Conservation (phyloP, 192 early-diverging fungal genomes). For the Coemansia sp. region DNA sequence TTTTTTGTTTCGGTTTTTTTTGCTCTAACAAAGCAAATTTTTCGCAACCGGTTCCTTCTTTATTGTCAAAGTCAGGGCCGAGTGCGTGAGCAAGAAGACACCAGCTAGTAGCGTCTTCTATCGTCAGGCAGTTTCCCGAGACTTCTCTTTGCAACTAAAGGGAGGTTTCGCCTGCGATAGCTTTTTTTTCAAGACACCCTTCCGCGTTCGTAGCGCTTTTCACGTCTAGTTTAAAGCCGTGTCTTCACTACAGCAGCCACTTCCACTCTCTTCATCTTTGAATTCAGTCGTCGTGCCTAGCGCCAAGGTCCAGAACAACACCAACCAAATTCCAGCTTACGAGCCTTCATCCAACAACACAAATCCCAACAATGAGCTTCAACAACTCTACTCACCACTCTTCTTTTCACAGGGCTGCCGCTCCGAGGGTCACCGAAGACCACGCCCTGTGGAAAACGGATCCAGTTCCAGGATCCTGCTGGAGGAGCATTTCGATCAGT, state of each 20-base stretch:
- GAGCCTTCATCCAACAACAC: not conserved
- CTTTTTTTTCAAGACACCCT: not conserved
- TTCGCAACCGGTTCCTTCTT: not conserved
- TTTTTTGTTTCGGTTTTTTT: not conserved
- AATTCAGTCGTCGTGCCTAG: constrained; percentile 21
- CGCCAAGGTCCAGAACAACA: constrained; percentile 12
- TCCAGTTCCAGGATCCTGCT: not conserved
- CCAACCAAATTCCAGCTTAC: constrained; percentile 8
- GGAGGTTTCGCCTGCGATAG: constrained; percentile 6
- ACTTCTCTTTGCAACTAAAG: constrained; percentile 4
- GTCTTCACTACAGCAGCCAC: constrained; percentile 33
- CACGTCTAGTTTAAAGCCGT: constrained; percentile 17
- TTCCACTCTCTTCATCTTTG: constrained; percentile 22
- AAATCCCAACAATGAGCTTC: constrained; percentile 10
- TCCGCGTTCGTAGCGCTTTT: constrained; percentile 16
- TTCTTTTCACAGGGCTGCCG: constrained; percentile 55
- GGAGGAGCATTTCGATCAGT: constrained; percentile 5
- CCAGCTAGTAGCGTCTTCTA: not conserved
- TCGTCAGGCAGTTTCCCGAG: not conserved
- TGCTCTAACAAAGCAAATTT: constrained; percentile 3
- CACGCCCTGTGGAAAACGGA: not conserved
- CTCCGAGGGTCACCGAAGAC: constrained; percentile 40
- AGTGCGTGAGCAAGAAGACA: not conserved
- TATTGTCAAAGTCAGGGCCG: not conserved
- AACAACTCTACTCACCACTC: constrained; percentile 11